Evolutionary conservation across 768 basidiomycete genomes (phyloP), one percentile per base, ranked within the genome.

Genomic region (Mycena chlorophos): DNA sequence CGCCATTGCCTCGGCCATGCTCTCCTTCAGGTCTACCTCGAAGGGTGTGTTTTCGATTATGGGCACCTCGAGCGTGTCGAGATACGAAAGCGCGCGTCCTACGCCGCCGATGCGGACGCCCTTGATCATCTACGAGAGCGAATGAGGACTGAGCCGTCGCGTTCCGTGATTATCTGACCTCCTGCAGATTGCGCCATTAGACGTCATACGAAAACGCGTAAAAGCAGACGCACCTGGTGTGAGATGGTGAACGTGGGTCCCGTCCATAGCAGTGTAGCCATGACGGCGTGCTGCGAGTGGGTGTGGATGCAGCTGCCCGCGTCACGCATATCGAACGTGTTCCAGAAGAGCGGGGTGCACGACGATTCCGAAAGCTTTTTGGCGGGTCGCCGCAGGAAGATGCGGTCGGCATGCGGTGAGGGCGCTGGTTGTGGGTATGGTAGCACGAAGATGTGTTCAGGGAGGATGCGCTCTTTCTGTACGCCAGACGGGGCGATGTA

Each of bases 1-100:
- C 10, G 73, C 69, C 89, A 94, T 93, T 2, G 91, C 91, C 30
- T 83, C 84, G 0, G 85, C 90, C 91, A 95, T 94, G 58, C 89
- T 88, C 38, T 90, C 90, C 57, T 86, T 89, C 54, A 95, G 74
- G 67, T 94, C 92, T 68, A 94, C 92, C 68, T 95, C 93, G 56
- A 89, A 79, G 4, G 92, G 92, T 1, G 93, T 95, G 65, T 94
- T 95, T 62, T 91, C 88, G 56, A 94, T 95, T 65, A 95, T 94
- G 0, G 92, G 93, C 2, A 95, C 75, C 49, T 83, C 85, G 8
- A 94, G 79, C 3, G 89, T 94, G 70, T 95, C 91, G 50, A 92
- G 82, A 70, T 92, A 94, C 1, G 88, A 87, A 58, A 93, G 67
- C 0, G 90, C 81, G n/a, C 73, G 69, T 1, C 89, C 90, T n/a